Evolutionary conservation across 2,329 filamentous ascomycete species (phyloP).

Genomic region (Paracorniculantispora psalliotae): DNA sequence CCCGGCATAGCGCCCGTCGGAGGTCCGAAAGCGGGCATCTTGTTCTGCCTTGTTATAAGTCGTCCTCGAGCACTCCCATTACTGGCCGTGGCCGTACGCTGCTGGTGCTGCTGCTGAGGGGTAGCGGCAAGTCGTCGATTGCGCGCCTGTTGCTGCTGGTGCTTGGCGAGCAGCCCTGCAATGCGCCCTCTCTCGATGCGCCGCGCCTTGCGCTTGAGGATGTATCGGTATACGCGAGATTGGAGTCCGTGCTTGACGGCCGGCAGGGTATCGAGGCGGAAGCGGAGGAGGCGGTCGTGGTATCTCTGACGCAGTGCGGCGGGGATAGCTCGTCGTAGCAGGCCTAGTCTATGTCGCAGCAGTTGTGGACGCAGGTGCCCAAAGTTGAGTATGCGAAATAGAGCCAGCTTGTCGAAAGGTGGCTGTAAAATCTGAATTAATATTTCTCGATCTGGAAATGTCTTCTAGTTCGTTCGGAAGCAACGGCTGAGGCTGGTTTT

Average conservation of each 20-base stretch:
- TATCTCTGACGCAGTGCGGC: slow-evolving; percentile 55
- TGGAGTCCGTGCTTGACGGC: slow-evolving; percentile 66
- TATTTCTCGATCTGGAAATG: background rate
- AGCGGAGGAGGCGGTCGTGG: slow-evolving; percentile 59
- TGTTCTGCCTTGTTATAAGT: slow-evolving; percentile 23
- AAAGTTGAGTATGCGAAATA: slow-evolving; percentile 36
- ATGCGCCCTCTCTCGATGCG: slow-evolving; percentile 44
- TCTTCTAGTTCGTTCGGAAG: background rate
- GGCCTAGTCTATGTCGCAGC: slow-evolving; percentile 40
- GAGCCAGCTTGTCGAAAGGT: slow-evolving; percentile 37
- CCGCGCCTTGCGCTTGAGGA: slow-evolving; percentile 59
- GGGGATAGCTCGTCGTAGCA: slow-evolving; percentile 67
- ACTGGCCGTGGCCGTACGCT: slow-evolving; percentile 20
- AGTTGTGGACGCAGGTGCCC: slow-evolving; percentile 29
- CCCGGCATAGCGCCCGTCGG: slow-evolving; percentile 15
- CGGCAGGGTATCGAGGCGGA: slow-evolving; percentile 73
- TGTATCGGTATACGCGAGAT: slow-evolving; percentile 69
- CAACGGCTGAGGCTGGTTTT: background rate
- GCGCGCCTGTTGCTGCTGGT: slow-evolving; percentile 41
- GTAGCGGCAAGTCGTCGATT: slow-evolving; percentile 28
- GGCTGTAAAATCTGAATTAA: background rate
- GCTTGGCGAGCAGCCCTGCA: slow-evolving; percentile 37
- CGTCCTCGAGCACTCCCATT: slow-evolving; percentile 30
- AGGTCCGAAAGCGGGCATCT: slow-evolving; percentile 24
- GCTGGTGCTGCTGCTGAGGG: slow-evolving; percentile 18